These are phyloP conservation scores for Anisodus acutangulus DNA, from an alignment of 257 asterid genomes.

Conservation along the genomic window DNA sequence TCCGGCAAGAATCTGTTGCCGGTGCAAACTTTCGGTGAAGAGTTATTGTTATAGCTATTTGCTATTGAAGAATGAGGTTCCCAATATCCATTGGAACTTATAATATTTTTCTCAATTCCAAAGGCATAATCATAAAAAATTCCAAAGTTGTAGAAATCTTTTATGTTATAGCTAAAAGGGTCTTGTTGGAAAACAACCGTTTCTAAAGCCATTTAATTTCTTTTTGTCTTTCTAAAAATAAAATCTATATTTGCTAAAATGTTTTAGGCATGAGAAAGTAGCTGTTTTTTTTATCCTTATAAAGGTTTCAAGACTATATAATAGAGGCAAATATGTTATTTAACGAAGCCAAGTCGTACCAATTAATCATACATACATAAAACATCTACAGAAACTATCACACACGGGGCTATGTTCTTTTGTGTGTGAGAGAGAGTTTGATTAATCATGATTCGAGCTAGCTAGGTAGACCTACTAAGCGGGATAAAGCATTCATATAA, in stretches of 20 bases:
- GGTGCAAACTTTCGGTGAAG: constrained; percentile 45
- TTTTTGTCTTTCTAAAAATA: too few species aligned
- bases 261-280: too few species aligned
- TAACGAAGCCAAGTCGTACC: constrained; percentile 41
- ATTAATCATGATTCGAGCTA: too few species aligned
- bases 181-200: constrained; percentile 56
- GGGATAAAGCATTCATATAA: too few species aligned
- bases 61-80: too few species aligned
- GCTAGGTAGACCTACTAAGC: too few species aligned
- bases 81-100: not conserved
- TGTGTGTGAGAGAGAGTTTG: constrained; percentile 22
- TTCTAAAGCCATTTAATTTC: constrained; percentile 53
- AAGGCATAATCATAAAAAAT: not conserved
- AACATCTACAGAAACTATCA: constrained; percentile 39
- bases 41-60: not conserved
- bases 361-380: constrained; percentile 27
- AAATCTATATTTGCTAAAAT: too few species aligned
- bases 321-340: not conserved
- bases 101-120: not conserved
- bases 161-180: constrained; percentile 41
- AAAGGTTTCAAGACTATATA: not conserved
- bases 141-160: not conserved
- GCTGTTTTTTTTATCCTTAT: not conserved
- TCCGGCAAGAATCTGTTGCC: constrained; percentile 10
- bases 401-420: constrained; percentile 47